Evolutionary conservation across 2,329 filamentous ascomycete genomes (phyloP), one percentile per base, ranked within the genome.

Genomic region (Thelonectria olida): DNA sequence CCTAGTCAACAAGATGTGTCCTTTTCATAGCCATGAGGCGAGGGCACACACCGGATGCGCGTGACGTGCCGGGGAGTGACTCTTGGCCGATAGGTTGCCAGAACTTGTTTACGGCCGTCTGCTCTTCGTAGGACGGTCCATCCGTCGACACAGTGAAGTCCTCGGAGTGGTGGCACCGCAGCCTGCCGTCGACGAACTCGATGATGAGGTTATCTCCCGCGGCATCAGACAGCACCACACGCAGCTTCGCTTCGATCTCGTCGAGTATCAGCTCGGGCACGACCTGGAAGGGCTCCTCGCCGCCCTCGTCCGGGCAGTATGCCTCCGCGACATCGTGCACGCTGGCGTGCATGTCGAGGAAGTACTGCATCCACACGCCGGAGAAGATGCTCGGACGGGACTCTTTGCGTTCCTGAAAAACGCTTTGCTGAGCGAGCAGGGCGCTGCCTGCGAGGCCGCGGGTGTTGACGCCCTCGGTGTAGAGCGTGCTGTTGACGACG

Each of bases 381-480:
- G 58, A 44, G 25, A 57, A 66, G 17, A 68, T 38, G 10, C 61
- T 58, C 9, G 39, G 42, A 1, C 48, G 36, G 12, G 28, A 27
- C 13, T 10, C 39, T 17, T 62, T 45, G 27, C 61, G 48, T 17
- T 48, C 31, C 63, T 65, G 20, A 31, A 72, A 28, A 62, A 70
- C 42, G 62, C 60, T 13, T 66, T 72, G 20, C 38, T 58, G 22
- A 59, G 69, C 41, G 47, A 73, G 38, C 61, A 76, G 47, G 36
- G 60, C 39, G 59, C 64, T 67, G 4, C 49, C 62, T 2, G 62
- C 22, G 3, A 68, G 54, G 10, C 64, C 61, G 25, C 58, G 36
- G 5, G 58, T 28, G 49, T 69, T 69, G 27, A 64, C 22, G 8
- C 64, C 51, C 54, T 67, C 67, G 10, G 31, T 57, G 9, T 62